Conservation (phyloP, 805 yeast species). For the Hanseniaspora lindneri region DNA sequence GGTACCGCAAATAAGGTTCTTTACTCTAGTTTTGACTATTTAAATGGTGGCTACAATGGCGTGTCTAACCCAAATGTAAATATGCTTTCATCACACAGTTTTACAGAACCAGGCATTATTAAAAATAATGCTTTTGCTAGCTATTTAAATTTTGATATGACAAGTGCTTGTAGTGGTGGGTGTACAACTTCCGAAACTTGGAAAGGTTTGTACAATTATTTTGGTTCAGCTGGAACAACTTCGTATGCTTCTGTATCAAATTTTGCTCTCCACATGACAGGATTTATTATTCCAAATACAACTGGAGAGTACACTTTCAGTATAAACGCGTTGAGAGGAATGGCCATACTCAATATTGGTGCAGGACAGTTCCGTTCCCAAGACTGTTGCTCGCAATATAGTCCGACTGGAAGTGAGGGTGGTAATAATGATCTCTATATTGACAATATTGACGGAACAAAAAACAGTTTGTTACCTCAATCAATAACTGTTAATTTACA, state of each 20-base stretch:
- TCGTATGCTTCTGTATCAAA: not conserved
- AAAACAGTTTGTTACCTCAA: not conserved
- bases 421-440: not conserved
- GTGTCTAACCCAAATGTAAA: too few species aligned
- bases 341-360: not conserved
- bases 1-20: not conserved
- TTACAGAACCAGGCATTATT: not conserved
- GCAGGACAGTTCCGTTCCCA: not conserved
- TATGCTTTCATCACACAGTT: not conserved
- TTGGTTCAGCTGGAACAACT: not conserved
- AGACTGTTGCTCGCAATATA: not conserved
- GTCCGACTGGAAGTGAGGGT: not conserved
- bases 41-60: slow-evolving; percentile 1
- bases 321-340: not conserved
- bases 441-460: not conserved
- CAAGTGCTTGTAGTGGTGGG: not conserved
- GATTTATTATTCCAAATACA: not conserved
- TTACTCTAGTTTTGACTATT: not conserved
- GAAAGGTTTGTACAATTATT: not conserved
- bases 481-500: not conserved
- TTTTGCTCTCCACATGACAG: not conserved
- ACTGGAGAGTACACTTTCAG: not conserved
- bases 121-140: not conserved
- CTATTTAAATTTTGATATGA: not conserved
- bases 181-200: not conserved